phyloP scores from a whole-genome alignment of 192 early-diverging fungal genomes.

The Mortierella alpina region DNA sequence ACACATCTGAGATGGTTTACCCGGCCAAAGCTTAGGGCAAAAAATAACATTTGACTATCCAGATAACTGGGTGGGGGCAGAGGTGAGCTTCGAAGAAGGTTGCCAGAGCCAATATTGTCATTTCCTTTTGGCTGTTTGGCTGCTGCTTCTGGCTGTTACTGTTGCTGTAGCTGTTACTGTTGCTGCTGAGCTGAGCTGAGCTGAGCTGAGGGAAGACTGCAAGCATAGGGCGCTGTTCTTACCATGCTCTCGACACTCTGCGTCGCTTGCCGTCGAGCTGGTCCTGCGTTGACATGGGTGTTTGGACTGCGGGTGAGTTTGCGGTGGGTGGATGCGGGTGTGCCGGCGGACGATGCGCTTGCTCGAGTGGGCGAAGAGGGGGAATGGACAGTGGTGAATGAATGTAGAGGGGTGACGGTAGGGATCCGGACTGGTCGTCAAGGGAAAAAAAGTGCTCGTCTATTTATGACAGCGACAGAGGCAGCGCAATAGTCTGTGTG shows the following conservation, averaged over 20 bases:
- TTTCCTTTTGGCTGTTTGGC: background rate
- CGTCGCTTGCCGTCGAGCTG: constrained; percentile 49
- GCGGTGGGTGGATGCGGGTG: background rate
- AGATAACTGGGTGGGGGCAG: background rate
- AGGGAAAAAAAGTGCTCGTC: too few relatives aligned
- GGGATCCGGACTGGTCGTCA: too few relatives aligned
- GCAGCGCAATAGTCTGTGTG: too few relatives aligned
- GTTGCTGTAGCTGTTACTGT: background rate
- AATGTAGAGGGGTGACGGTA: background rate
- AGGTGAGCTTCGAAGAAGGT: background rate
- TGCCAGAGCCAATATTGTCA: background rate
- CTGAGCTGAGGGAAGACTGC: background rate
- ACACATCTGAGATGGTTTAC: too few relatives aligned
- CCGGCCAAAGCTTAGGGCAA: background rate
- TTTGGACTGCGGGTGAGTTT: background rate
- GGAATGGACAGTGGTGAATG: background rate
- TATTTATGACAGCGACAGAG: too few relatives aligned
- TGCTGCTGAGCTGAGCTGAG: too few relatives aligned
- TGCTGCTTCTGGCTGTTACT: background rate
- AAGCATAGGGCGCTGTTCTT: background rate
- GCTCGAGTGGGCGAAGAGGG: background rate
- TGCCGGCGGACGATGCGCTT: background rate
- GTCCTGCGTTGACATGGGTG: constrained; percentile 36
- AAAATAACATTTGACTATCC: background rate
- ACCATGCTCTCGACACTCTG: constrained; percentile 51